Percentiles rank a stretch among this genome's conserved stretches.
Conservation (phyloP, 345 rosid genomes). For the Gossypium arboreum region DNA sequence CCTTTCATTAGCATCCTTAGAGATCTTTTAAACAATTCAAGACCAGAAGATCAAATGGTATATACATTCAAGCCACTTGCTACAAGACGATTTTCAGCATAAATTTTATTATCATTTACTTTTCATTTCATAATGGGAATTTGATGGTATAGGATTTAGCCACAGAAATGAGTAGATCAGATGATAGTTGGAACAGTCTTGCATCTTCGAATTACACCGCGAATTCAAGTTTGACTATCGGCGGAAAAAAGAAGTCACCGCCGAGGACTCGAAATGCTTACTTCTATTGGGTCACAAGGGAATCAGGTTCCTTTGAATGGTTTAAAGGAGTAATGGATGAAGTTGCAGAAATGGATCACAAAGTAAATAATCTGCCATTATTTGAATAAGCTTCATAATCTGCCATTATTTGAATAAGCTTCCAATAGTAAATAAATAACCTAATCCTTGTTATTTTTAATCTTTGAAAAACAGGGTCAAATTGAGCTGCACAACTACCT, state of each 20-base stretch:
- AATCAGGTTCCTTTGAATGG: conserved; percentile 92
- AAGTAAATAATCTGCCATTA: conserved; percentile 39
- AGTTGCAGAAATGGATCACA: conserved; percentile 82
- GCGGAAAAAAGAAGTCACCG: conserved; percentile 51
- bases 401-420: background rate
- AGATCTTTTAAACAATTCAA: conserved; percentile 70
- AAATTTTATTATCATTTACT: background rate
- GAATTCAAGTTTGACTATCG: conserved; percentile 26
- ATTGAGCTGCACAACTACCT: conserved; percentile 95
- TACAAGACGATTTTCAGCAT: background rate
- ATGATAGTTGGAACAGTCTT: conserved; percentile 64
- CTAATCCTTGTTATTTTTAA: conserved; percentile 5
- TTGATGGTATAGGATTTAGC: conserved; percentile 42
- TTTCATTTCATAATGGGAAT: background rate
- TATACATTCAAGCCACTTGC: background rate
- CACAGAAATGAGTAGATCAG: conserved; percentile 62
- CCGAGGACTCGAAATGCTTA: conserved; percentile 60
- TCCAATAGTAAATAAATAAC: conserved; percentile 2
- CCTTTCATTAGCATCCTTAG: conserved; percentile 93
- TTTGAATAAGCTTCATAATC: background rate
- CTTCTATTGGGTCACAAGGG: conserved; percentile 98
- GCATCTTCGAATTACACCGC: conserved; percentile 53
- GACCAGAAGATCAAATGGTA: conserved; percentile 69
- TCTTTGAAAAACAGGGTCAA: conserved; percentile 54
- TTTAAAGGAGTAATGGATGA: conserved; percentile 96